Conservation (phyloP, 108 stramenopile genomes). For the Cyclotella baltica region DNA sequence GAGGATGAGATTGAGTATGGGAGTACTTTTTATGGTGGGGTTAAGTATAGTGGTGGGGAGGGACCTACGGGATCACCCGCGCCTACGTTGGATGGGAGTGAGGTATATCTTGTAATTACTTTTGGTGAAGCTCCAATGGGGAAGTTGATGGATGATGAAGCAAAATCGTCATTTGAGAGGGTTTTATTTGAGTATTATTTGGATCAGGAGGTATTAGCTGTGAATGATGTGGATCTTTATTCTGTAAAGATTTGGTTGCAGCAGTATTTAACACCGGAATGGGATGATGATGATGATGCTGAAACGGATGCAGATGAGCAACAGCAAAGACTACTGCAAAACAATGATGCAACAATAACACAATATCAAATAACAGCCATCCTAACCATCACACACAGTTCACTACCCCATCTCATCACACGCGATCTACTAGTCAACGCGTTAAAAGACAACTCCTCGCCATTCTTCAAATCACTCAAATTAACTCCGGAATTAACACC, state of each 20-base stretch:
- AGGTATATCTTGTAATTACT: conserved; percentile 24
- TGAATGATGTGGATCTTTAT: conserved; percentile 21
- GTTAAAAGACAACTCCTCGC: not conserved
- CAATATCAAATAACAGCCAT: conserved; percentile 10
- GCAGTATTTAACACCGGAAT: not conserved
- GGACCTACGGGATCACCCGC: not conserved
- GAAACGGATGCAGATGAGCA: conserved; percentile 1
- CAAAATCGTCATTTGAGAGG: not conserved
- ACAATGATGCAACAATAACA: not conserved
- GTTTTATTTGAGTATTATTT: not conserved
- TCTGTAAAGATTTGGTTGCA: conserved; percentile 23
- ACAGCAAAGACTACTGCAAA: not conserved
- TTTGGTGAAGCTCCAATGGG: conserved; percentile 12
- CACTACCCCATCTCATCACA: conserved; percentile 15
- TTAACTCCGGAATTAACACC: not conserved
- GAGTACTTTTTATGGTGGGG: not conserved
- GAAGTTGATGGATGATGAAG: not conserved
- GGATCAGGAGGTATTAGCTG: not conserved
- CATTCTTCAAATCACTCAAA: conserved; percentile 13
- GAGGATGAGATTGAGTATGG: not conserved
- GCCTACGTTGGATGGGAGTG: not conserved
- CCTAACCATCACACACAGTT: not conserved
- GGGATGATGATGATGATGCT: too few species aligned
- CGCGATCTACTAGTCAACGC: conserved; percentile 2
- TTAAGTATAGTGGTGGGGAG: not conserved